Evolutionary conservation across 495 filamentous ascomycete species (phyloP), one percentile per base, ranked within the genome.

Genomic region (Aspergillus hancockii): DNA sequence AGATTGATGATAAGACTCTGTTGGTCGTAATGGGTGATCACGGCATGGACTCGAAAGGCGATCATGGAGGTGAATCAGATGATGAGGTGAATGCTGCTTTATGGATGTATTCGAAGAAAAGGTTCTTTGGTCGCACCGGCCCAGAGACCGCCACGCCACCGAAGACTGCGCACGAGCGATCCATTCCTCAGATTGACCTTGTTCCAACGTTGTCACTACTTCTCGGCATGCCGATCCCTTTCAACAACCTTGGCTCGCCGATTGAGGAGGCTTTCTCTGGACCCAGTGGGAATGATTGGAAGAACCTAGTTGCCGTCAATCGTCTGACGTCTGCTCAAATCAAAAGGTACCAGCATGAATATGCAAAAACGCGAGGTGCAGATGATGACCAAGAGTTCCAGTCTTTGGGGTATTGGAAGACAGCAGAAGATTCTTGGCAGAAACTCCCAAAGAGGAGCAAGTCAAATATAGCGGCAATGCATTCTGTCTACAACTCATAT

Each of bases 1-100:
- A 78, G 9, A 71, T 98, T 13, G 93, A 96, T 64, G 90, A 97
- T 43, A 74, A 90, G 32, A 98, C 94, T 3, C 75, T 98, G 28
- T 76, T 98, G 49, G 88, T 98, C 16, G 90, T 98, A 16, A 96
- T 98, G 91, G 94, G 94, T 10, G 94, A 98, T 70, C 94, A 98
- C 71, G 94, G 94, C 9, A 98, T 98, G 94, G 94, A 98, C 73
- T 77, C 81, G 23, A 98, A 98, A 75, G 94, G 94, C 8, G 94
- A 98, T 66, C 94, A 98, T 66, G 94, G 94, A 43, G 94, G 94
- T 46, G 94, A 98, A 74, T 97, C 92, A 13, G 88, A 95, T 65
- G 92, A 96, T 45, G 94, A 98, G 67, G 83, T 98, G 28, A 85
- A 98, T 72, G 92, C 94, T 58, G 94, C 95, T 2, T 68, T 98